phyloP scores from a whole-genome alignment of 768 basidiomycete genomes.

The Mycena latifolia region DNA sequence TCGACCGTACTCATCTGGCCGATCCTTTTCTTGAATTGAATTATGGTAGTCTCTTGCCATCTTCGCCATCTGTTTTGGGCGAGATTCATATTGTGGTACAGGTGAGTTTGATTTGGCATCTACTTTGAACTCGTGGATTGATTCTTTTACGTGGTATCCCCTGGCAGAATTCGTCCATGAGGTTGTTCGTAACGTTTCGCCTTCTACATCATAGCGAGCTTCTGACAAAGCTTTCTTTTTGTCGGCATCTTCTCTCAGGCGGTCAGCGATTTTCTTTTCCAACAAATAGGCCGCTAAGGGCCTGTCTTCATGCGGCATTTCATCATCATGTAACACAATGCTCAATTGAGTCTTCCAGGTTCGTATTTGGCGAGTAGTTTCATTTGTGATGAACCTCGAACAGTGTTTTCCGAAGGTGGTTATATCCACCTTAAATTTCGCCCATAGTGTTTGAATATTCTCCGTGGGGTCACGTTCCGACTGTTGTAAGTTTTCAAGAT shows the following conservation, averaged over 20 bases:
- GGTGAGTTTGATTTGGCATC: too few relatives aligned
- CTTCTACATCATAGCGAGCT: background rate
- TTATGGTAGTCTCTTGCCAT: background rate
- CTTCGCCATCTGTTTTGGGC: background rate
- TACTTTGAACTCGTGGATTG: too few relatives aligned
- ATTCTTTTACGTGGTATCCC: too few relatives aligned
- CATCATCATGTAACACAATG: slow-evolving; percentile 3
- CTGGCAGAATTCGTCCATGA: background rate
- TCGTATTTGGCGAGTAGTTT: background rate
- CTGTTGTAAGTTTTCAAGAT: too few relatives aligned
- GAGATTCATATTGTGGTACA: too few relatives aligned
- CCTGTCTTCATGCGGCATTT: background rate
- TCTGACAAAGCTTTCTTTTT: background rate
- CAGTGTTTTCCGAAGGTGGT: background rate
- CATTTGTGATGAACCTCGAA: background rate
- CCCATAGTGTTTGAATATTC: too few relatives aligned
- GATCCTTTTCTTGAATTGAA: too few relatives aligned
- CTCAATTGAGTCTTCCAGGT: background rate
- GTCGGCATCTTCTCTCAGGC: background rate
- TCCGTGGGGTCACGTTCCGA: too few relatives aligned
- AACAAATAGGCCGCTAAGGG: background rate
- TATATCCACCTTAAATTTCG: background rate
- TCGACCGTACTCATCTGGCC: too few relatives aligned
- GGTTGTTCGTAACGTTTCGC: background rate
- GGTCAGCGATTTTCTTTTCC: slow-evolving; percentile 1